phyloP scores from a whole-genome alignment of 164 flowering plant species.

The Chimonanthus praecox region DNA sequence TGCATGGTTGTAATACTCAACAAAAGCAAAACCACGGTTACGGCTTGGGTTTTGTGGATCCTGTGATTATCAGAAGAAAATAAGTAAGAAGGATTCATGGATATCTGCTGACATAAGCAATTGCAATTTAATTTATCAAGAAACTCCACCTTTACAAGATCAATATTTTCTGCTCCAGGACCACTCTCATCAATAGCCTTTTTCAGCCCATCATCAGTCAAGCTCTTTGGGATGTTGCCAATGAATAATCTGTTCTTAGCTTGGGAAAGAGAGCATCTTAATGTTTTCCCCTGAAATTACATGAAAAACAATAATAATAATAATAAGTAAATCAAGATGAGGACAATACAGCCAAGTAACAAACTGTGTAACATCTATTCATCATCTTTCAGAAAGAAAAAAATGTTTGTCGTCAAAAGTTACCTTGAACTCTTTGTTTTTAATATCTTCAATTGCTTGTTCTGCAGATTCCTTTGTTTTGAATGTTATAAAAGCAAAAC shows the following conservation, averaged over 20 bases:
- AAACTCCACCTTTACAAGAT: conserved; percentile 71
- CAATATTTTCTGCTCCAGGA: conserved; percentile 85
- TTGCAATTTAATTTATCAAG: conserved; percentile 6
- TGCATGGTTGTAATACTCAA: conserved; percentile 91
- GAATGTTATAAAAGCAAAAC: conserved; percentile 84
- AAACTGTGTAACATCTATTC: neutral
- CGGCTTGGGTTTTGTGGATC: conserved; percentile 82
- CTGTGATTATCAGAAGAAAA: conserved; percentile 33
- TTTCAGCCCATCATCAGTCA: conserved; percentile 76
- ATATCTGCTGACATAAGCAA: neutral
- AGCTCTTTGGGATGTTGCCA: conserved; percentile 91
- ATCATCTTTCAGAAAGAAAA: neutral
- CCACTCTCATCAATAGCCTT: conserved; percentile 69
- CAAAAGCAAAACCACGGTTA: conserved; percentile 94
- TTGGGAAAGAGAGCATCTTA: conserved; percentile 89
- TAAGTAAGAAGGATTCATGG: neutral
- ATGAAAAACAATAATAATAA: conserved; percentile 1
- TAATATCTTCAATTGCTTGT: conserved; percentile 76
- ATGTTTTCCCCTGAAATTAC: conserved; percentile 64
- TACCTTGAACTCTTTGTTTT: conserved; percentile 81
- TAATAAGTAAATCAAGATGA: neutral
- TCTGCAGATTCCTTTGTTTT: conserved; percentile 70
- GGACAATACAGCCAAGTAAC: neutral
- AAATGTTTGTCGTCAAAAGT: neutral
- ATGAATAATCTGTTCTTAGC: conserved; percentile 83